These are phyloP conservation scores for Apium graveolens DNA, from an alignment of 129 eudicot species.

Conservation along the genomic window DNA sequence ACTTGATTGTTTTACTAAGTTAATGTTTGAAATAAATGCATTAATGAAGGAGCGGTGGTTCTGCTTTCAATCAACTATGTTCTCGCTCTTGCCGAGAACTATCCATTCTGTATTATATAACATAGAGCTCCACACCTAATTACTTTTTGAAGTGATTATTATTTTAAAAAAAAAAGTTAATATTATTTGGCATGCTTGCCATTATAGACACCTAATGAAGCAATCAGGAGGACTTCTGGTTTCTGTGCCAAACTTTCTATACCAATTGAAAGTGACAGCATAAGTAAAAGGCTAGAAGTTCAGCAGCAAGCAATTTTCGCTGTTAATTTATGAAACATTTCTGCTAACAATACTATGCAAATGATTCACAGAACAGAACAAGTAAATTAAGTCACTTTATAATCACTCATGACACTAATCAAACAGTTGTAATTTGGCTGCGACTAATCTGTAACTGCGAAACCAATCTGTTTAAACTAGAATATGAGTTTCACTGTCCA, in stretches of 20 bases:
- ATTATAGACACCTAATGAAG: background rate
- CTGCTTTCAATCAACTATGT: background rate
- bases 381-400: background rate
- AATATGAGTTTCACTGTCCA: background rate
- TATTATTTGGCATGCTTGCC: background rate
- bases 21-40: background rate
- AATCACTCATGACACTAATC: background rate
- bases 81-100: background rate
- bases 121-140: background rate
- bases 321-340: background rate
- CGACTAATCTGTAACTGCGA: background rate
- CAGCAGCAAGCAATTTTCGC: background rate
- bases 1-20: background rate
- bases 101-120: background rate
- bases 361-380: background rate
- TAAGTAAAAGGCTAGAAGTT: background rate
- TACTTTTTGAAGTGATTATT: background rate
- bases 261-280: background rate
- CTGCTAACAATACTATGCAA: background rate
- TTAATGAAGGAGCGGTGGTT: background rate
- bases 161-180: background rate
- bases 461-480: background rate
- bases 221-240: background rate
- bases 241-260: background rate
- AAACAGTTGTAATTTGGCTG: background rate